Base-by-base conservation (phyloP, 106 monocot species). In the Allium sativum region DNA sequence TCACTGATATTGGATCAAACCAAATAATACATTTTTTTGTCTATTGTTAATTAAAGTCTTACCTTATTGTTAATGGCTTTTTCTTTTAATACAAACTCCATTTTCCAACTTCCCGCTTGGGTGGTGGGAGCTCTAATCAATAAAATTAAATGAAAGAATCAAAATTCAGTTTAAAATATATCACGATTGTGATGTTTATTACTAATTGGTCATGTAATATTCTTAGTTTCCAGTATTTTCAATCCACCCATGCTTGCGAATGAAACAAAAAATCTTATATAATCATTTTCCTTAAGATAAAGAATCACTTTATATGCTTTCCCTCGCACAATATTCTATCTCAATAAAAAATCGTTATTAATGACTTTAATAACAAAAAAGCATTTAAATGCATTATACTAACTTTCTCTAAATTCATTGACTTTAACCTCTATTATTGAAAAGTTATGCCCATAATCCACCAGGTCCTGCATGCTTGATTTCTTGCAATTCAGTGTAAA, bases 1-100 rank as follows among this genome's bases (percentile, higher is more conserved):
- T 87, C 43, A 78, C 70, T 44, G 80, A 83, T 52, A 89, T 75
- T 80, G 89, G 85, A 69, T 89, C 89, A 40, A 89, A 78, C 89
- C 89, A 93, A 64, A 93, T 66, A 18, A 76, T n/a, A n/a, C 65
- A 52, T 85, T 88, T 48, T 77, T 75, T 40, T 65, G 8, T 42
- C 68, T 14, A 85, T 81, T 22, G 88, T 93, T 65, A 93, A 59
- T 53, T 93, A 85, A 68, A 93, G 79, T 64, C 84, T 76, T 46
- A 84, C 73, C 61, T 82, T 74, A 18, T 47, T 45, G 67, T 84
- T 77, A 60, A 75, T 76, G 44, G 64, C 79, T 55, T 44, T 60
- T 21, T 84, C 55, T 65, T 42, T 31, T 64, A 93, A 73, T 40
- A 53, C 17, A 69, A 93, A 69, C 61, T 88, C 88, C 57, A 79